Conservation (phyloP, 75 land plant species). For the Pseudotsuga menziesii region DNA sequence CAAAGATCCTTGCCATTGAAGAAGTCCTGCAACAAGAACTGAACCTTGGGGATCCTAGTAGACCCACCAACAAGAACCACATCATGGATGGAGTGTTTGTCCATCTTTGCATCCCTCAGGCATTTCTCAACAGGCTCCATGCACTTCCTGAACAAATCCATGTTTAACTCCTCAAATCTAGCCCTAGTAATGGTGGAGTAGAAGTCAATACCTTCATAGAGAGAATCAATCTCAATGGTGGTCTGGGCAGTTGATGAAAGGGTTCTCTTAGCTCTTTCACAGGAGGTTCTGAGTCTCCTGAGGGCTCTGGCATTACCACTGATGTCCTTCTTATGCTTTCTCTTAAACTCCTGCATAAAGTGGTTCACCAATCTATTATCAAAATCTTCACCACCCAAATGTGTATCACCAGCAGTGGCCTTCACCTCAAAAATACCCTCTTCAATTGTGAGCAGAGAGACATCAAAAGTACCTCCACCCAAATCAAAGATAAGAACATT, state of each 20-base stretch:
- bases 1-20: conserved; percentile 44
- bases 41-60: conserved; percentile 33
- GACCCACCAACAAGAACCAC: conserved; percentile 61
- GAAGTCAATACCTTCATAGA: conserved; percentile 68
- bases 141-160: conserved; percentile 74
- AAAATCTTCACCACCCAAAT: background rate
- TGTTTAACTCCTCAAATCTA: conserved; percentile 65
- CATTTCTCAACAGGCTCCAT: conserved; percentile 79
- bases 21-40: conserved; percentile 21
- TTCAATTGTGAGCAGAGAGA: conserved; percentile 56
- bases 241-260: conserved; percentile 70
- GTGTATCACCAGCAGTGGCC: conserved; percentile 25
- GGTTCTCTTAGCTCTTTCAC: conserved; percentile 68
- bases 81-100: conserved; percentile 56
- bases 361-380: background rate
- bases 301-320: conserved; percentile 22
- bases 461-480: conserved; percentile 64
- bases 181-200: conserved; percentile 63
- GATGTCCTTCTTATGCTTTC: conserved; percentile 35
- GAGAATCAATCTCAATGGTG: conserved; percentile 69
- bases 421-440: conserved; percentile 65
- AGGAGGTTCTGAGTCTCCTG: conserved; percentile 58
- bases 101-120: conserved; percentile 72
- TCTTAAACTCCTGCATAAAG: conserved; percentile 21
- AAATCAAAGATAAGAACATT: conserved; percentile 60